Base-by-base conservation (phyloP, 306 rosid genomes). In the Potentilla sterilis region DNA sequence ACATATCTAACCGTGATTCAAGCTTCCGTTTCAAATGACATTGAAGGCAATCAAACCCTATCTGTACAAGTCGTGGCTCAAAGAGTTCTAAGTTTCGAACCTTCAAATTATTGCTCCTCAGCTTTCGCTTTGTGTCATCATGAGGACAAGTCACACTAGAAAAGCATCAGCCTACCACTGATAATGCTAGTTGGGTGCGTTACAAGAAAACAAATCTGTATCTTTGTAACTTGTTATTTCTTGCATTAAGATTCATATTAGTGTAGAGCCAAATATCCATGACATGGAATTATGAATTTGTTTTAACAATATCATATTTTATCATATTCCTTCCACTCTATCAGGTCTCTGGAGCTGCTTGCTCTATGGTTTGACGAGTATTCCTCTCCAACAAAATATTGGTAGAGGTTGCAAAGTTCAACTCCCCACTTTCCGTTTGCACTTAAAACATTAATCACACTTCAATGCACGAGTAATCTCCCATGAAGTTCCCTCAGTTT, bases 381-480 rank as follows among this genome's bases (percentile, higher is more conserved):
- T 24, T 22, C 21, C 21, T n/a, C 0, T 7, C 61, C 61, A 54
- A 54, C 4, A 19, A 54, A 59, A 24, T 24, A 11, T 58, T 59
- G 40, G 11, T 32, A 61, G 40, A 58, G 37, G 18, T 10, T 32
- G 16, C 18, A 2, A 24, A 24, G 3, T 28, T 58, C 37, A 58
- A 4, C 64, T 59, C 3, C 65, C 14, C 38, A 6, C 40, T 28
- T 2, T 3, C 7, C 16, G 3, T 52, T 12, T 37, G 48, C 12
- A 12, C 41, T n/a, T n/a, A 14, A 14, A 37, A 71, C 59, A 62
- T 83, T 62, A 86, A 72, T 87, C 93, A 49, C 79, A 85, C 77
- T 89, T 93, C 77, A 79, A 75, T 38, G 97, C 98, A 16, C 97
- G 90, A 54, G 97, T 94, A 38, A 94, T 83, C 87, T 94, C 98